phyloP scores from a whole-genome alignment of 441 rosid species.

The Gossypium davidsonii region DNA sequence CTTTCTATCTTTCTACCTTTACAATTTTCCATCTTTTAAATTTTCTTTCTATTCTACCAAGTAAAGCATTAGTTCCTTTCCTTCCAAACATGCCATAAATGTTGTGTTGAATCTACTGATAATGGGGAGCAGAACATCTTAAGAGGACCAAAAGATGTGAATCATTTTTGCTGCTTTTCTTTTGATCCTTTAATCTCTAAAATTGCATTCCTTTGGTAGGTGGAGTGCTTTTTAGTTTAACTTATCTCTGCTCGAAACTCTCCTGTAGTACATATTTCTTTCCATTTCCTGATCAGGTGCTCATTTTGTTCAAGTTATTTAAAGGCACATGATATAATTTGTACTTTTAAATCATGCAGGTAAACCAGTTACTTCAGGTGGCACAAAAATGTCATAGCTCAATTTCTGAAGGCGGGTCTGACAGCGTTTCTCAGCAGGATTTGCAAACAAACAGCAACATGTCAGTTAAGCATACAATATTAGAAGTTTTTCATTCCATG shows the following conservation, averaged over 20 bases:
- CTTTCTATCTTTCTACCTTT: too few species aligned
- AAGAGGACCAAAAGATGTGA: neutral
- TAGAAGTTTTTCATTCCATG: neutral
- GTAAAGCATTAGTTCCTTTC: neutral
- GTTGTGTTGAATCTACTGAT: neutral
- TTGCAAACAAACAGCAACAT: constrained; percentile 86
- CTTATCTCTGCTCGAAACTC: too few species aligned
- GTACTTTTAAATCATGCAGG: constrained; percentile 40
- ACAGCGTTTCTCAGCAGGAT: constrained; percentile 85
- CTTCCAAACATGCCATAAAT: neutral
- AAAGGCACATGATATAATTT: neutral
- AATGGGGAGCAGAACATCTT: neutral
- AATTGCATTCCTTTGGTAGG: neutral
- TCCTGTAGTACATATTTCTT: too few species aligned
- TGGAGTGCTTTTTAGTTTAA: neutral
- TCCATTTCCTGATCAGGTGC: neutral
- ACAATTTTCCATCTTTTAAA: too few species aligned
- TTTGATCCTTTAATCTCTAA: neutral
- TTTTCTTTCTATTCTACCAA: too few species aligned
- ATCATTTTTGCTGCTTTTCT: neutral
- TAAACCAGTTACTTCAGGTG: constrained; percentile 86
- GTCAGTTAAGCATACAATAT: constrained; percentile 36
- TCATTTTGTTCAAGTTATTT: neutral
- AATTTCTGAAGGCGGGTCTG: constrained; percentile 79
- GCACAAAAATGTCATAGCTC: constrained; percentile 96